Percentiles rank a stretch among this genome's conserved stretches.
Conservation (phyloP, 2,329 filamentous ascomycete species). For the Penicillium sp. region DNA sequence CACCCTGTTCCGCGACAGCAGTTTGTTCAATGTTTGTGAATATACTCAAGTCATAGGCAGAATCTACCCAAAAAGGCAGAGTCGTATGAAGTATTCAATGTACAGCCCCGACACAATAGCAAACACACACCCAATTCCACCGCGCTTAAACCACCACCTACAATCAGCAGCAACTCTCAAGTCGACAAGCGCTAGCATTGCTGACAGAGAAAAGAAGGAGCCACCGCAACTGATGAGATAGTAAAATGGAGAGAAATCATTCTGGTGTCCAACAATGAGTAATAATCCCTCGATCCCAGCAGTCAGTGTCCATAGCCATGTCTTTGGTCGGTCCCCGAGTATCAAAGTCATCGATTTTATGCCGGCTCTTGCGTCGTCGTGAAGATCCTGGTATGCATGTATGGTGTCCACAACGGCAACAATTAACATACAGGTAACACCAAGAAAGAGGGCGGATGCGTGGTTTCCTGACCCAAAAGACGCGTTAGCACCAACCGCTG, state of each 20-base stretch:
- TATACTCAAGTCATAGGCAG: not conserved
- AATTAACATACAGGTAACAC: not conserved
- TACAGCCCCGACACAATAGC: constrained; percentile 2
- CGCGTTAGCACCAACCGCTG: not conserved
- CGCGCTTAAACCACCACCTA: constrained; percentile 7
- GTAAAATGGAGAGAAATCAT: constrained; percentile 7
- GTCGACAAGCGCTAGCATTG: constrained; percentile 9
- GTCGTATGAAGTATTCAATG: constrained; percentile 10
- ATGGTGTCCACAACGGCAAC: not conserved
- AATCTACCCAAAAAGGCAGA: not conserved
- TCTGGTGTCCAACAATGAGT: not conserved
- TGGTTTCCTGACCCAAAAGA: not conserved
- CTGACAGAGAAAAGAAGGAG: not conserved
- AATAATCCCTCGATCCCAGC: not conserved
- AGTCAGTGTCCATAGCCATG: constrained; percentile 2
- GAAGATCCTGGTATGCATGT: constrained; percentile 8
- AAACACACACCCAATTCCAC: not conserved
- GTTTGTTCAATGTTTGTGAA: not conserved
- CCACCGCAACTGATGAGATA: not conserved
- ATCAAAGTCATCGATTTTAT: constrained; percentile 1
- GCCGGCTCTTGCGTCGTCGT: not conserved
- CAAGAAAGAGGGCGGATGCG: not conserved
- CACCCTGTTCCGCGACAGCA: not conserved
- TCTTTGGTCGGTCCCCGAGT: not conserved
- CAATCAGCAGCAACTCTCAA: constrained; percentile 10